phyloP scores from a whole-genome alignment of 2,329 filamentous ascomycete species.

The Aspergillus brunneoviolaceus region DNA sequence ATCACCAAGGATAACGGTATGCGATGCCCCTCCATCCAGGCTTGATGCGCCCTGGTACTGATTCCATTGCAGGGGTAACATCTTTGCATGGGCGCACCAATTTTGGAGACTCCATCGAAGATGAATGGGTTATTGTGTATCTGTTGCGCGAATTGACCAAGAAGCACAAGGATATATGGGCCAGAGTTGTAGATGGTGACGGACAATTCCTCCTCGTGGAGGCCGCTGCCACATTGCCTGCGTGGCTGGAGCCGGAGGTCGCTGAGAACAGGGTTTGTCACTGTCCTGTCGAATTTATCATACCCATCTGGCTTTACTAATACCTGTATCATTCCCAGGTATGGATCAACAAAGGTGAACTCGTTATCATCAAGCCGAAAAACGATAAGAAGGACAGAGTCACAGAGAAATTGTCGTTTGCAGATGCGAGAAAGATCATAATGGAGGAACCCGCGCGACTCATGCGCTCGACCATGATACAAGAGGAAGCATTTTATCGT shows the following conservation, averaged over 20 bases:
- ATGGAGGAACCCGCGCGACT: constrained; percentile 56
- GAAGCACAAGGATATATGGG: constrained; percentile 72
- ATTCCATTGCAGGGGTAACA: constrained; percentile 40
- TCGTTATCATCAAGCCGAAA: constrained; percentile 67
- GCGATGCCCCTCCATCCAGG: constrained; percentile 16
- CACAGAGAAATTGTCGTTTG: constrained; percentile 56
- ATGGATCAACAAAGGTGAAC: constrained; percentile 78
- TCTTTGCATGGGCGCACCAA: constrained; percentile 76
- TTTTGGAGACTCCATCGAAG: constrained; percentile 91
- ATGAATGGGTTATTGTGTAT: constrained; percentile 96
- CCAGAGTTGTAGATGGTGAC: constrained; percentile 79
- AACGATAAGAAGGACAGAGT: constrained; percentile 45
- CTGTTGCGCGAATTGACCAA: constrained; percentile 78
- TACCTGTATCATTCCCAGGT: constrained; percentile 49
- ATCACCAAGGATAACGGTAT: constrained; percentile 60
- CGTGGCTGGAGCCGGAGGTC: constrained; percentile 88
- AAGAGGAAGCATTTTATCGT: constrained; percentile 88
- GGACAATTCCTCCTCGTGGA: constrained; percentile 95
- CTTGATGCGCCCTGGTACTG: constrained; percentile 7
- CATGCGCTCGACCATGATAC: constrained; percentile 70
- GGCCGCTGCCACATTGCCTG: constrained; percentile 81
- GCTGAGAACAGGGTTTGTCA: constrained; percentile 68
- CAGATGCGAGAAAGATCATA: constrained; percentile 65
- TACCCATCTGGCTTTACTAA: not conserved
- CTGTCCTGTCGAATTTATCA: not conserved